Base-by-base conservation (phyloP, 148 eudicot genomes). In the Cornus suecica region DNA sequence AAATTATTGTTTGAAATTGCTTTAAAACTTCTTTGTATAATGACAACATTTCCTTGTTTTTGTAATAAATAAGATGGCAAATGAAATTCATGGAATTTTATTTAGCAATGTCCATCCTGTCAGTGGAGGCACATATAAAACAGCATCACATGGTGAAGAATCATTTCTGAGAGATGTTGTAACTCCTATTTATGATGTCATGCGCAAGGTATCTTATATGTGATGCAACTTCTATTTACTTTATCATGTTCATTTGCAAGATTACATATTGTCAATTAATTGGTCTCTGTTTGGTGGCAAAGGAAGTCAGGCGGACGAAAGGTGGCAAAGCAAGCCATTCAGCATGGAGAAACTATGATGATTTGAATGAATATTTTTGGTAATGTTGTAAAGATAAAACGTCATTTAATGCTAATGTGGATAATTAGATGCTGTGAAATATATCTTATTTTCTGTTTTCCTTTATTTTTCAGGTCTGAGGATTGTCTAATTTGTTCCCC, bases 361-460 rank as follows among this genome's bases (percentile, higher is more conserved):
- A 95, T 84, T 75, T 95, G 63, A 95, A 95, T 83, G 99, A 95
- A 83, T 95, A 95, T 84, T 95, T 95, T 81, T 95, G 99, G 99
- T 95, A 85, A 80, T 80, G 69, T 74, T 65, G 67, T 42, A n/a
- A 29, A 67, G 58, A 63, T n/a, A 20, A 61, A 54, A 23, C 63
- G 56, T 62, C 42, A 42, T 68, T 24, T 27, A 3, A 23, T 5
- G 3, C 6, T 65, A 48, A 14, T 45, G 27, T 41, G 60, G 41
- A 61, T 51, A 56, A 10, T 45, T 41, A 41, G 29, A 34, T 37
- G 37, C 72, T 71, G 61, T 66, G 68, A 45, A 72, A 66, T 71
- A 37, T 71, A 22, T 60, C 45, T 16, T 78, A 23, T 78, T 28
- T 71, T 20, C 8, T 20, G 20, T 58, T 24, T 28, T 26, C 42